These are phyloP conservation scores for Chlorella vulgaris DNA, from an alignment of 139 green algal genomes.

Conservation along the genomic window DNA sequence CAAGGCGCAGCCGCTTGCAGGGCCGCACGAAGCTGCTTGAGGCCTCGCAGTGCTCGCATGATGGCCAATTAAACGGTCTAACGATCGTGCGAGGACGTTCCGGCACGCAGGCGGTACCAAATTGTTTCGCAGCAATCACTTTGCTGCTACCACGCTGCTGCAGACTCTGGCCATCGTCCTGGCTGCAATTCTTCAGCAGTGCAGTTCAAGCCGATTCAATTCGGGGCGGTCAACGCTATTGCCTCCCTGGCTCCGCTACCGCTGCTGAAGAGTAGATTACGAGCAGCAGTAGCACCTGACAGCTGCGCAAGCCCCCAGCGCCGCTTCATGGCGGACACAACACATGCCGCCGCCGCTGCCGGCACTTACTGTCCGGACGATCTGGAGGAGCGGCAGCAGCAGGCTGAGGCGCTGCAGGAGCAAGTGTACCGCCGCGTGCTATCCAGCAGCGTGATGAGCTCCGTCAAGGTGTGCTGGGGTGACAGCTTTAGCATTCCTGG, in stretches of 20 bases:
- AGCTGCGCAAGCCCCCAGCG: neutral
- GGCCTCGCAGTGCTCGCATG: neutral
- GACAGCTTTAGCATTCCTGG: neutral
- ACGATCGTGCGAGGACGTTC: too few species aligned
- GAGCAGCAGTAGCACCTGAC: too few species aligned
- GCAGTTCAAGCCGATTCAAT: too few species aligned
- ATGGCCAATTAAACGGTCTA: too few species aligned
- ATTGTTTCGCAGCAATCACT: too few species aligned
- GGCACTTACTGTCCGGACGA: neutral
- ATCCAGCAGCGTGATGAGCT: slow-evolving; percentile 8
- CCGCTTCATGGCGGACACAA: neutral
- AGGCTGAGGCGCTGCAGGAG: neutral
- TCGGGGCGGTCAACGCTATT: too few species aligned
- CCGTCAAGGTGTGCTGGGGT: slow-evolving; percentile 18
- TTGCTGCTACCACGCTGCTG: too few species aligned
- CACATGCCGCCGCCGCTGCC: neutral
- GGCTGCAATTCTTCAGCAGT: too few species aligned
- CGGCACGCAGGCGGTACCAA: too few species aligned
- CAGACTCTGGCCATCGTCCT: too few species aligned
- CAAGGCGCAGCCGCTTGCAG: neutral
- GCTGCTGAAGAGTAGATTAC: too few species aligned
- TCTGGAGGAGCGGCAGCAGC: neutral
- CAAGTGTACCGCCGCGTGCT: neutral
- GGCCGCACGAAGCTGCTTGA: neutral
- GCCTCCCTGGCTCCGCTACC: too few species aligned